These are phyloP conservation scores for Ceratocystis colombiana DNA, from an alignment of 2,329 filamentous ascomycete genomes.

Conservation along the genomic window DNA sequence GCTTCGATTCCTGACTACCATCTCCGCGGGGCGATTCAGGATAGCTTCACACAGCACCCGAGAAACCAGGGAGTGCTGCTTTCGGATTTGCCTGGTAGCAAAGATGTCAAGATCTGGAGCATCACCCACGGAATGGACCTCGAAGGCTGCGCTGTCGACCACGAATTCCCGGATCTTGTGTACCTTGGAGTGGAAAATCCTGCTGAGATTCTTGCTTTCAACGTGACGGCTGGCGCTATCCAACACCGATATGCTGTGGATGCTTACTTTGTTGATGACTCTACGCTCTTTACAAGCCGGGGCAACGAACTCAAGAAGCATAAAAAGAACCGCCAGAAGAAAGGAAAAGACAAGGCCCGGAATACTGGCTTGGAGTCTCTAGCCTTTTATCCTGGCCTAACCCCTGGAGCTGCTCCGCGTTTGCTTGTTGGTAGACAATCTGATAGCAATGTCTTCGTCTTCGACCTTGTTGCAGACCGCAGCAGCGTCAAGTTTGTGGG, in stretches of 20 bases:
- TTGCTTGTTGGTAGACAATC: conserved; percentile 22
- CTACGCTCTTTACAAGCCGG: not conserved
- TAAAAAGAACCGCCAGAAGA: conserved; percentile 17
- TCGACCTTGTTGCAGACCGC: conserved; percentile 19
- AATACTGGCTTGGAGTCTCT: conserved; percentile 22
- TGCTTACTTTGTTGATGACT: not conserved
- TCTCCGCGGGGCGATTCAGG: not conserved
- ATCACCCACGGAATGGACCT: conserved; percentile 18
- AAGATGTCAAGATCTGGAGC: conserved; percentile 22
- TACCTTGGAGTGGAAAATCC: conserved; percentile 23
- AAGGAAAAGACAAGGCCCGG: not conserved
- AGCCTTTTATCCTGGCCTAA: conserved; percentile 17
- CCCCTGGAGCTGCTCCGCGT: not conserved
- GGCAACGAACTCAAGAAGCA: conserved; percentile 20
- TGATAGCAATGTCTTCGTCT: conserved; percentile 23
- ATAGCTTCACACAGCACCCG: not conserved
- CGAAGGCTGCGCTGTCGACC: conserved; percentile 23
- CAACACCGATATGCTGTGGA: conserved; percentile 17
- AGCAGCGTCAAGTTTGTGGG: conserved; percentile 17
- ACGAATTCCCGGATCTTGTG: conserved; percentile 21
- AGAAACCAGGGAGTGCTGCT: conserved; percentile 7
- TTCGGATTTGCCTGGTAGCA: not conserved
- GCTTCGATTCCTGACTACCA: conserved; percentile 22
- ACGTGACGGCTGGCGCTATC: conserved; percentile 21
- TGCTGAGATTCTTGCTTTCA: conserved; percentile 21